Evolutionary conservation across 1,284 basidiomycete species (phyloP).

Genomic region (Leccinum fallax): DNA sequence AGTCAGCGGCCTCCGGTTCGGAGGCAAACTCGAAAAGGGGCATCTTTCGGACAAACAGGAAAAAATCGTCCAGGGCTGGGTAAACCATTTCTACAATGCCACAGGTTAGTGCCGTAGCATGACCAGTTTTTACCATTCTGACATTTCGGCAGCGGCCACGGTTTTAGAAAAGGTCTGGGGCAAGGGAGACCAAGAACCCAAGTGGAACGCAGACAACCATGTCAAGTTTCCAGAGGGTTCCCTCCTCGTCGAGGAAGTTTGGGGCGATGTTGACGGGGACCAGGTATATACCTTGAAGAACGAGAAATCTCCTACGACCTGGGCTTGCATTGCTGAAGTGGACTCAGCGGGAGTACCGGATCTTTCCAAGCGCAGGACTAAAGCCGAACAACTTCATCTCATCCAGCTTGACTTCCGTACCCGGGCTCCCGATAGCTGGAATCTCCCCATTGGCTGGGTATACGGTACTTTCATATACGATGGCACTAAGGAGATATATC

Average conservation of each 20-base stretch:
- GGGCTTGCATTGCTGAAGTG: neutral
- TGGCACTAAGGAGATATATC: neutral
- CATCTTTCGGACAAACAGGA: neutral
- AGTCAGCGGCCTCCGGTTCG: neutral
- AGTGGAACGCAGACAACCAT: neutral
- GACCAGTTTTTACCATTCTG: neutral
- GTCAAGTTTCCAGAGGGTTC: neutral
- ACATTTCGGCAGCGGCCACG: neutral
- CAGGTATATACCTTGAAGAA: neutral
- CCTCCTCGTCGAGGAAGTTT: neutral
- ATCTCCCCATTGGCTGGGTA: neutral
- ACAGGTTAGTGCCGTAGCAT: neutral
- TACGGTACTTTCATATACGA: conserved; percentile 5
- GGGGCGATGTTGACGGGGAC: neutral
- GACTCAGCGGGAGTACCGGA: neutral
- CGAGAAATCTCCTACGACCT: neutral
- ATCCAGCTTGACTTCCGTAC: conserved; percentile 1
- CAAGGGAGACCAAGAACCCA: neutral
- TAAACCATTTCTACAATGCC: conserved; percentile 2
- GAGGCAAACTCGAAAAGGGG: neutral
- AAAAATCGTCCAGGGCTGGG: neutral
- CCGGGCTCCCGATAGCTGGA: neutral
- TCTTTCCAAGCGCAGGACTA: neutral
- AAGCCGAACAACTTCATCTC: neutral
- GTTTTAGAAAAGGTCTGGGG: neutral